Evolutionary conservation across 2,329 filamentous ascomycete genomes (phyloP), one percentile per base, ranked within the genome.

Genomic region (Alternaria hordeiaustralica): DNA sequence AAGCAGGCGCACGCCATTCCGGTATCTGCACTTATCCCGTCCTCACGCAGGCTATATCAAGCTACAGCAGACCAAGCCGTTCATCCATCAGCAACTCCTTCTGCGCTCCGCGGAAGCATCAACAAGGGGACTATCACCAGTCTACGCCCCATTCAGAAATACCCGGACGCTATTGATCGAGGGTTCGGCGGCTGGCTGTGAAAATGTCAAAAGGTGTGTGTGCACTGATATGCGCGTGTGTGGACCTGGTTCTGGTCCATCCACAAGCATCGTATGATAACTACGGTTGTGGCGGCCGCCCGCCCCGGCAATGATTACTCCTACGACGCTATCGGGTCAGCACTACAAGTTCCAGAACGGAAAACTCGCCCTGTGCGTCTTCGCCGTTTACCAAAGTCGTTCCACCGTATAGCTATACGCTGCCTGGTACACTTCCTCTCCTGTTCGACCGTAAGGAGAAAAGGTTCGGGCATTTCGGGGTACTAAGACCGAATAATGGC

Each of bases 221-320:
- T 53, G 49, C 49, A 53, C 49, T 53, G 28, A 53, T 53, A 25
- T 53, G 36, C 49, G 21, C 10, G 15, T 53, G 49, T 36, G 49
- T n/a, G 15, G 49, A n/a, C 49, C 49, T 53, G 20, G 8, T n/a
- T 41, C 49, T 41, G 49, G 20, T 36, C 30, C 33, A 6, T 41
- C 36, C 30, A 23, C 49, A 30, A 15, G 33, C 30, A 53, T 53
- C 49, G 49, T 53, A 53, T 53, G 49, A 53, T 53, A 23, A 53
- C 49, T 36, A 53, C 49, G 49, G 30, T 53, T 53, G 49, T 53
- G 49, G 49, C 49, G 49, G 49, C 49, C 49, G 13, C 49, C 30
- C 49, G 28, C 49, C 28, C 49, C 49, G 30, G 49, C 49, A 23
- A 36, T 23, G 20, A 53, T 23, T 36, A 53, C 49, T 36, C 49